A percentile compares a stretch with the other conserved stretches of the same genome.
These are phyloP conservation scores for Stenocarpella maydis DNA, from an alignment of 2,329 filamentous ascomycete species.

Conservation along the genomic window DNA sequence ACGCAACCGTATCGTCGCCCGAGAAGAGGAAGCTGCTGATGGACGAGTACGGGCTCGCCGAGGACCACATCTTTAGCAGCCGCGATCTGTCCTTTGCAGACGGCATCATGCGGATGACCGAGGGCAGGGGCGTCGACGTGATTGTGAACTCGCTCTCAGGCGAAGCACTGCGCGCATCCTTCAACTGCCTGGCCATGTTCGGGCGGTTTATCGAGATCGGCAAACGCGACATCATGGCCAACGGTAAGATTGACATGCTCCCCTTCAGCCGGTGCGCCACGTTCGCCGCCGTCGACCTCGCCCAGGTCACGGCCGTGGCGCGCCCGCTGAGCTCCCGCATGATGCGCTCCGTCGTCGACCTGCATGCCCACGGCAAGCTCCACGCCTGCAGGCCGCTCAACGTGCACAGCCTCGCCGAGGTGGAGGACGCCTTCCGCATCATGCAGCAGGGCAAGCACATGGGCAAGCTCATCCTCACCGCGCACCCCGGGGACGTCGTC, in stretches of 20 bases:
- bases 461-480: slow-evolving; percentile 49
- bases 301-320: slow-evolving; percentile 15
- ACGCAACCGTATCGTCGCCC: slow-evolving; percentile 42
- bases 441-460: slow-evolving; percentile 41
- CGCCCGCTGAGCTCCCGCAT: slow-evolving; percentile 19
- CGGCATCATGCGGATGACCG: slow-evolving; percentile 37
- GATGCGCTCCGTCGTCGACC: slow-evolving; percentile 23
- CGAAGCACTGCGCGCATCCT: slow-evolving; percentile 42
- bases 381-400: slow-evolving; percentile 31
- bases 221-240: slow-evolving; percentile 44
- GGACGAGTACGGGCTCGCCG: slow-evolving; percentile 41
- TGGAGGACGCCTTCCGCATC: slow-evolving; percentile 49
- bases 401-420: slow-evolving; percentile 32
- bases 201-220: slow-evolving; percentile 48
- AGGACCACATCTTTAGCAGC: slow-evolving; percentile 43
- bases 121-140: slow-evolving; percentile 38
- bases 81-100: slow-evolving; percentile 42
- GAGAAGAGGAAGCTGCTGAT: slow-evolving; percentile 44
- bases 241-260: slow-evolving; percentile 47
- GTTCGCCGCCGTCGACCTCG: slow-evolving; percentile 45
- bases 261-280: slow-evolving; percentile 31
- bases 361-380: slow-evolving; percentile 26
- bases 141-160: slow-evolving; percentile 44
- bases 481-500: slow-evolving; percentile 37
- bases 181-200: slow-evolving; percentile 45